phyloP scores from a whole-genome alignment of 2,329 filamentous ascomycete species.

The Xylaria sp. region DNA sequence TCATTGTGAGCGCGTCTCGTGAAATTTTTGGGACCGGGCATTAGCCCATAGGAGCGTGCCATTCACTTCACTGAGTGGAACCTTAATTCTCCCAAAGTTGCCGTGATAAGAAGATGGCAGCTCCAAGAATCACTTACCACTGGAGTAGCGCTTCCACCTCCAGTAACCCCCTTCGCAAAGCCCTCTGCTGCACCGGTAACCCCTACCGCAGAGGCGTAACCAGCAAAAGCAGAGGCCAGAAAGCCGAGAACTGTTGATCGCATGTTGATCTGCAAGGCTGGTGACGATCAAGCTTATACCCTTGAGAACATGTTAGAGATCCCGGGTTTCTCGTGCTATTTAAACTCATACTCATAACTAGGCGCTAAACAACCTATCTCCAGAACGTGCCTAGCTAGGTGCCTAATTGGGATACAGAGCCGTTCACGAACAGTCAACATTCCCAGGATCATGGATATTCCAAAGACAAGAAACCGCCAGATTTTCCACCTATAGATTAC shows the following conservation, averaged over 20 bases:
- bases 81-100: neutral
- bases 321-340: slow-evolving; percentile 13
- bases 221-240: slow-evolving; percentile 26
- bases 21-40: neutral
- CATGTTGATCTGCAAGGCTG: slow-evolving; percentile 20
- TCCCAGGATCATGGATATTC: neutral
- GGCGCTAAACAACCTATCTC: neutral
- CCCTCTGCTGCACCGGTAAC: slow-evolving; percentile 56
- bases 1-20: neutral
- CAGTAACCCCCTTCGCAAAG: slow-evolving; percentile 65
- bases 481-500: slow-evolving; percentile 30
- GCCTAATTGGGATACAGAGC: neutral
- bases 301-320: neutral
- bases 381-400: neutral
- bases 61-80: neutral
- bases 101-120: too few species aligned
- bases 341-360: slow-evolving; percentile 9
- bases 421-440: neutral
- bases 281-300: neutral
- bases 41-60: neutral
- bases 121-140: slow-evolving; percentile 45
- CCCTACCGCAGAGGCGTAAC: slow-evolving; percentile 42
- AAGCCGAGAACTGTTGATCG: slow-evolving; percentile 7
- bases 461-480: neutral
- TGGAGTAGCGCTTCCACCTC: slow-evolving; percentile 65